Evolutionary conservation across 2,329 filamentous ascomycete genomes (phyloP).

Genomic region (Nemania sp.): DNA sequence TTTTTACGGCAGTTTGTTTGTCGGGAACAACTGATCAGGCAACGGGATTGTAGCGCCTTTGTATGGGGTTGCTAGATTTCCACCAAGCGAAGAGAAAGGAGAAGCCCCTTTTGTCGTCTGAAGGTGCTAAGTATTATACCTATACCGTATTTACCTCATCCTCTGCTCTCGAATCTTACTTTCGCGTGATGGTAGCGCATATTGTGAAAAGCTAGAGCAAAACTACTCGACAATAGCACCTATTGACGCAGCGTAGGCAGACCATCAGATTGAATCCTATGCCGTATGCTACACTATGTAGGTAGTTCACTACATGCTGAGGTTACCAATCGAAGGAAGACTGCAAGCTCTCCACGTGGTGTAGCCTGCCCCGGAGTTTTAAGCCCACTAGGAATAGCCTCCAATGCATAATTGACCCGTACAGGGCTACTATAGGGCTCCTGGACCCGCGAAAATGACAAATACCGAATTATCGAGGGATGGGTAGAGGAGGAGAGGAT

Average conservation of each 20-base stretch:
- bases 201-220: no score
- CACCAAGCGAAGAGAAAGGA: neutral
- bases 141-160: no score
- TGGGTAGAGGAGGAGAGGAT: no score
- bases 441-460: constrained; percentile 10
- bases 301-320: neutral
- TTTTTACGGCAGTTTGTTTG: constrained; percentile 3
- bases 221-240: no score
- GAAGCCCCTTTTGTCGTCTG: neutral
- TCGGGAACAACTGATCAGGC: constrained; percentile 2
- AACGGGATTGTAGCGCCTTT: neutral
- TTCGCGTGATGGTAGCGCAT: no score
- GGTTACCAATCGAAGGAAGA: constrained; percentile 2
- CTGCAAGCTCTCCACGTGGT: constrained; percentile 28
- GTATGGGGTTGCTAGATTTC: neutral
- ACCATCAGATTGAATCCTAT: no score
- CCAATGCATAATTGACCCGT: constrained; percentile 21
- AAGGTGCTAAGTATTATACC: neutral
- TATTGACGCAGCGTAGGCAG: no score
- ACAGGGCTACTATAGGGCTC: constrained; percentile 17
- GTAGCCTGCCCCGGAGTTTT: constrained; percentile 19
- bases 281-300: no score
- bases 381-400: constrained; percentile 9
- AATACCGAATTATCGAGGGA: constrained; percentile 8
- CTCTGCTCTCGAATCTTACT: no score